Base-by-base conservation (phyloP, 164 flowering plant genomes). In the Magnolia officinalis region DNA sequence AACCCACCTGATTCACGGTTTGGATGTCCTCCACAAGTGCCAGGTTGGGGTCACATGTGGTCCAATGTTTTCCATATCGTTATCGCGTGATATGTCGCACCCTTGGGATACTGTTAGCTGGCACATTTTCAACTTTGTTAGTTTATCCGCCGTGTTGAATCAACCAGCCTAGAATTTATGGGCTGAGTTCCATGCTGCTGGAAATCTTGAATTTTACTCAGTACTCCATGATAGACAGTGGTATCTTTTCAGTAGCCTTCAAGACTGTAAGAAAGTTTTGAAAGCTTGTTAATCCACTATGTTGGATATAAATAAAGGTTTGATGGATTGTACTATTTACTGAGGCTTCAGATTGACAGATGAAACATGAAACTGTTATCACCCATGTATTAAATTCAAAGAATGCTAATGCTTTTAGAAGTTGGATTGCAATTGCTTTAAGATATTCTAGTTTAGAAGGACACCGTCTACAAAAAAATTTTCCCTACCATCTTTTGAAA, bases 51-150 rank as follows among this genome's bases (percentile, higher is more conserved):
- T 31, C 4, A 31, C 37, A 31, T 31, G 37, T 31, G 37, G 37
- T 31, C 37, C 37, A 31, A 31, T 31, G 37, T 31, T 31, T 31
- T 31, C 37, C 37, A 3, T 31, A 31, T 31, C 37, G 37, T 31
- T 31, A 31, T 31, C 37, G 2, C 37, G 4, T 31, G 4, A 31
- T 31, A 3, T 31, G 4, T 31, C 4, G 37, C 37, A 31, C 37
- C 37, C 37, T 31, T 31, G 37, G 37, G 37, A 31, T 31, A 87
- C 75, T 51, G 65, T 20, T 23, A 23, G 16, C 63, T 23, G 45
- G 37, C 16, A 6, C 63, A 21, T 23, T 10, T 7, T 19, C 58
- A 50, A 70, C 14, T 21, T 51, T 26, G 7, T 72, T 70, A 13
- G 4, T 55, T 55, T 55, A 16, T 55, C 59, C 10, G 16, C 14